phyloP scores from a whole-genome alignment of 2,329 filamentous ascomycete species.

The Emergomyces pasteurianus region DNA sequence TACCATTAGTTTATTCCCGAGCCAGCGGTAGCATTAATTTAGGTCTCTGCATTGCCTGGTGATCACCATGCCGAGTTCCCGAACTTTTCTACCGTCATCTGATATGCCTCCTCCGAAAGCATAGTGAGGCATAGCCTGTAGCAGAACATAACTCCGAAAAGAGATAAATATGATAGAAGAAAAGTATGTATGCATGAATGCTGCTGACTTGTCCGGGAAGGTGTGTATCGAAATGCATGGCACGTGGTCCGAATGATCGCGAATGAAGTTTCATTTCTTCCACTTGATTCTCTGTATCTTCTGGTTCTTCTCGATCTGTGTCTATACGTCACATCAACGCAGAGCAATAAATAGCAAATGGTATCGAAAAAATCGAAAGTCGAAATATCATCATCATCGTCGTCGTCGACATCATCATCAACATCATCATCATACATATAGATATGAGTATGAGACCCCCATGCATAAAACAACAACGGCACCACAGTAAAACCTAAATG shows the following conservation, averaged over 20 bases:
- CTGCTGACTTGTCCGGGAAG: background rate
- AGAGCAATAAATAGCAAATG: background rate
- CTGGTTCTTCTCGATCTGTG: background rate
- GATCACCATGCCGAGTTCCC: background rate
- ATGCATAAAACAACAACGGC: background rate
- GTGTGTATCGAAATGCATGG: background rate
- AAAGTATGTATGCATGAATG: background rate
- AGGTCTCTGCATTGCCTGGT: background rate
- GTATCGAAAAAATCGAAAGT: background rate
- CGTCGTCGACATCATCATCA: background rate
- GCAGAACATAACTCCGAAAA: background rate
- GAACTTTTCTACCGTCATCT: background rate
- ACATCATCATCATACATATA: background rate
- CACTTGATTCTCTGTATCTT: background rate
- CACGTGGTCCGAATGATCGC: background rate
- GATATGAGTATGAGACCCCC: background rate
- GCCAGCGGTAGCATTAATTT: background rate
- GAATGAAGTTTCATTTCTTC: background rate
- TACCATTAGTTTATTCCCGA: background rate
- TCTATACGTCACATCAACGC: background rate
- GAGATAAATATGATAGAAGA: too few relatives aligned
- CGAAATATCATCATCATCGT: background rate
- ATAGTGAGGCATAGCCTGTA: background rate
- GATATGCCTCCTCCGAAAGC: background rate
- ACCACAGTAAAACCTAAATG: background rate